These are phyloP conservation scores for Pythium aquatile DNA, from an alignment of 352 stramenopile genomes.

Conservation along the genomic window DNA sequence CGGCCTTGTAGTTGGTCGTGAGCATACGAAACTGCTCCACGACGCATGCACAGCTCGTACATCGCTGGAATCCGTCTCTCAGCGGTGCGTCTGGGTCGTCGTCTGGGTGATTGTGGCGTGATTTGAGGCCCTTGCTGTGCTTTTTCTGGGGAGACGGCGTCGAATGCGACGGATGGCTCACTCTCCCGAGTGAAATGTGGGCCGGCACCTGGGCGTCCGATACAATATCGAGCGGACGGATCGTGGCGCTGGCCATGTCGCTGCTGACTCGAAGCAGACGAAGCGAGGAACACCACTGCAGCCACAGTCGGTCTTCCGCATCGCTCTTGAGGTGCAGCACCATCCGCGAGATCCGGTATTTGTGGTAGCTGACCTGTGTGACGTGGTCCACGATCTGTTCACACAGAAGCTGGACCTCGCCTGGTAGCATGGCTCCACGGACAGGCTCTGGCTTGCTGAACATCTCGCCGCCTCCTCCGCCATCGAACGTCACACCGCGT, in stretches of 20 bases:
- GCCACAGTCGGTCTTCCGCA: slow-evolving; percentile 90
- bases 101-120: not conserved
- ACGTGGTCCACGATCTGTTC: slow-evolving; percentile 93
- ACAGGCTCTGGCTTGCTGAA: slow-evolving; percentile 87
- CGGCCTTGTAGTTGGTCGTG: slow-evolving; percentile 91
- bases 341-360: slow-evolving; percentile 91
- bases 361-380: slow-evolving; percentile 89
- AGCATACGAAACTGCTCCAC: slow-evolving; percentile 76
- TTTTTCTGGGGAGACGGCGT: not conserved
- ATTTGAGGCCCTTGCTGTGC: not conserved
- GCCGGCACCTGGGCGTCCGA: slow-evolving; percentile 62
- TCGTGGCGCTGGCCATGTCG: slow-evolving; percentile 9
- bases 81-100: slow-evolving; percentile 20
- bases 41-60: slow-evolving; percentile 81
- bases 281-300: slow-evolving; percentile 94
- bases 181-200: slow-evolving; percentile 39
- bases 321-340: slow-evolving; percentile 96
- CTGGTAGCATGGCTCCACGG: slow-evolving; percentile 87
- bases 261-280: slow-evolving; percentile 52
- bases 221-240: slow-evolving; percentile 52
- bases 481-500: slow-evolving; percentile 94
- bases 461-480: slow-evolving; percentile 66
- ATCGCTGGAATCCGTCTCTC: slow-evolving; percentile 43
- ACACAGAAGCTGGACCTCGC: slow-evolving; percentile 90
- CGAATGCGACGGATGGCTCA: slow-evolving; percentile 19